phyloP scores from a whole-genome alignment of 495 filamentous ascomycete genomes.

The Pseudotulostoma volvatum region DNA sequence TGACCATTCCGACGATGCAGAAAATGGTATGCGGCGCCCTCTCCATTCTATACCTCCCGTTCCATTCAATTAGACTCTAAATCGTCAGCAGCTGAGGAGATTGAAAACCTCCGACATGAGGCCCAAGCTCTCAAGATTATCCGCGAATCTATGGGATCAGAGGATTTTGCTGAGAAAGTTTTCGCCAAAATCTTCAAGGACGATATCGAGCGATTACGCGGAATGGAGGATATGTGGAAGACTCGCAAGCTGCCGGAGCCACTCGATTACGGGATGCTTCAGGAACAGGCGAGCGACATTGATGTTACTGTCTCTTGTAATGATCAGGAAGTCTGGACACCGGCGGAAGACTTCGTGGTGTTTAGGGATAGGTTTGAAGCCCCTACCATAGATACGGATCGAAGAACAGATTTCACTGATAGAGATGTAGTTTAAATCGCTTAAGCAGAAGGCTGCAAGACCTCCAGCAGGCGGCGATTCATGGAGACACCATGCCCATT shows the following conservation, averaged over 20 bases:
- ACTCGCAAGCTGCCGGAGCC: conserved; percentile 53
- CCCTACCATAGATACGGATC: no score
- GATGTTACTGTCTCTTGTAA: conserved; percentile 40
- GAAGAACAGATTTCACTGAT: neutral
- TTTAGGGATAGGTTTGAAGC: conserved; percentile 55
- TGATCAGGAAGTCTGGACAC: conserved; percentile 64
- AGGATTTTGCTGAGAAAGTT: conserved; percentile 61
- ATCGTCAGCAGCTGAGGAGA: conserved; percentile 47
- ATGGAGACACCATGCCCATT: conserved; percentile 37
- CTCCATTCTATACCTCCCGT: no score
- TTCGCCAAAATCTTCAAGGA: conserved; percentile 87
- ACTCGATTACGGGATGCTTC: conserved; percentile 44
- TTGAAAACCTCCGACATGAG: conserved; percentile 69
- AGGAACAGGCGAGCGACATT: conserved; percentile 31
- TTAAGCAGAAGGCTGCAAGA: conserved; percentile 56
- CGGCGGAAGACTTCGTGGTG: conserved; percentile 68
- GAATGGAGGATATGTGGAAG: conserved; percentile 97
- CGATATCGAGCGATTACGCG: conserved; percentile 69
- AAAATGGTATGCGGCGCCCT: conserved; percentile 55
- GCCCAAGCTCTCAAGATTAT: conserved; percentile 71
- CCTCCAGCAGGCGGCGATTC: conserved; percentile 29
- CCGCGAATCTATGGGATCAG: conserved; percentile 63
- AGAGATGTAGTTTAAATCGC: conserved; percentile 40
- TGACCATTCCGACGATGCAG: conserved; percentile 59
- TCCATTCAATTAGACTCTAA: conserved; percentile 11